Evolutionary conservation across 2,329 filamentous ascomycete species (phyloP), one percentile per base, ranked within the genome.

Genomic region (Fusarium penzigii): DNA sequence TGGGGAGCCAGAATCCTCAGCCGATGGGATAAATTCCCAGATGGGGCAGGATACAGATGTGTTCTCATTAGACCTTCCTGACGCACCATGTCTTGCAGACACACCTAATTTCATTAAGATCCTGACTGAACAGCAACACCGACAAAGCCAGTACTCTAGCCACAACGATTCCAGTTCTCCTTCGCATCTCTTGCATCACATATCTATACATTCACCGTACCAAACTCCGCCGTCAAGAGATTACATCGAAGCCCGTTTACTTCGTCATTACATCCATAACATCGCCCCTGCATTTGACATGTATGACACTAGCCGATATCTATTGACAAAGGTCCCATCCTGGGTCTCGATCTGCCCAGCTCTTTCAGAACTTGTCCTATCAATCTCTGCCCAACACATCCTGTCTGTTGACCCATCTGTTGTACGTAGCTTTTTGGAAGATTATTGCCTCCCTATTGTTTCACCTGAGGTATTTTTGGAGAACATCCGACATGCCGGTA

Each of bases 201-300:
- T 32, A 3, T 48, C 44, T 12, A 49, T 25, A 25, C 20, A 25
- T 25, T 40, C 8, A 5, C 51, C 11, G 25, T 49, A 13, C 34
- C 46, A 25, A 4, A 29, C 41, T 10, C 53, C 51, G 2, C 54
- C 56, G 5, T 38, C 55, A 5, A 55, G 53, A 16, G 50, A 53
- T 29, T 40, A 29, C 5, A 42, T 39, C 10, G 51, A 54, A 14
- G 55, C 55, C 11, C 48, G 55, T 36, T 49, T 57, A 2, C 55
- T 59, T 9, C 52, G 52, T 7, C 51, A 57, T 46, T 59, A 53
- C 14, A 53, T 59, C 17, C 49, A 34, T 3, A 51, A 59, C 36
- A 52, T 59, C 25, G 57, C 55, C 3, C 57, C 57, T 4, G 55
- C 57, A 5, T 57, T 59, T 42, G 57, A 59, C 42, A 36, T 49